These are phyloP conservation scores for Helenozyma baotianmanensis DNA, from an alignment of 805 yeast species.

Conservation along the genomic window DNA sequence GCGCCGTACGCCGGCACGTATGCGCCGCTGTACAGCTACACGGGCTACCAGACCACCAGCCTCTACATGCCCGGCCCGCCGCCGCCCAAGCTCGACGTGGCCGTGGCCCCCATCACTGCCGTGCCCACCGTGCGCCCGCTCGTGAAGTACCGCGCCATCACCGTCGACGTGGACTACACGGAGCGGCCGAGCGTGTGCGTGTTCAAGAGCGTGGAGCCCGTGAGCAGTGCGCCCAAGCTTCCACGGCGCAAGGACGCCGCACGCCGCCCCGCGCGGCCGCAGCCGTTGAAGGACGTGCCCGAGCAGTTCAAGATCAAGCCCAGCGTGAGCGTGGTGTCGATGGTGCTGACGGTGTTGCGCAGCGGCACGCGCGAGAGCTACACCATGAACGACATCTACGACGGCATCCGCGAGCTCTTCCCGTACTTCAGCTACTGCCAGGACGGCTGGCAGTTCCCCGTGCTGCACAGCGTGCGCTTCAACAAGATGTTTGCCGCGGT, in stretches of 20 bases:
- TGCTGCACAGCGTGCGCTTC: slow-evolving; percentile 81
- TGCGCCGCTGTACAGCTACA: slow-evolving; percentile 3
- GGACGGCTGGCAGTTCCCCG: slow-evolving; percentile 96
- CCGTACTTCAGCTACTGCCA: slow-evolving; percentile 93
- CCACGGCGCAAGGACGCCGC: slow-evolving; percentile 34
- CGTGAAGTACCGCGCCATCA: slow-evolving; percentile 25
- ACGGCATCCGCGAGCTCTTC: slow-evolving; percentile 78
- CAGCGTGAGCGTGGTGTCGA: slow-evolving; percentile 68
- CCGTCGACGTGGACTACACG: slow-evolving; percentile 16
- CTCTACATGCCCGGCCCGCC: slow-evolving; percentile 20
- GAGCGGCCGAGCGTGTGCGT: slow-evolving; percentile 26
- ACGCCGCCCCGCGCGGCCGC: slow-evolving; percentile 51
- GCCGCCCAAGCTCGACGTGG: slow-evolving; percentile 33
- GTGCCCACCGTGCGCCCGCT: slow-evolving; percentile 19
- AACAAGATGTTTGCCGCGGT: slow-evolving; percentile 82
- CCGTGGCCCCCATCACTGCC: slow-evolving; percentile 23
- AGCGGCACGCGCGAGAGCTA: slow-evolving; percentile 56
- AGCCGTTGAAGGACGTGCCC: slow-evolving; percentile 81
- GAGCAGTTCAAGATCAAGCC: slow-evolving; percentile 84
- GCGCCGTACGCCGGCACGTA: slow-evolving; percentile 19
- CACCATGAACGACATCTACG: slow-evolving; percentile 64
- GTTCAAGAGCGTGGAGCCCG: slow-evolving; percentile 30
- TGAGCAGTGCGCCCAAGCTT: slow-evolving; percentile 26
- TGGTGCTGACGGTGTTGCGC: slow-evolving; percentile 75
- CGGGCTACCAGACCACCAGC: not conserved